Evolutionary conservation across 345 rosid species (phyloP), one percentile per base, ranked within the genome.

Genomic region (Ricinus communis): DNA sequence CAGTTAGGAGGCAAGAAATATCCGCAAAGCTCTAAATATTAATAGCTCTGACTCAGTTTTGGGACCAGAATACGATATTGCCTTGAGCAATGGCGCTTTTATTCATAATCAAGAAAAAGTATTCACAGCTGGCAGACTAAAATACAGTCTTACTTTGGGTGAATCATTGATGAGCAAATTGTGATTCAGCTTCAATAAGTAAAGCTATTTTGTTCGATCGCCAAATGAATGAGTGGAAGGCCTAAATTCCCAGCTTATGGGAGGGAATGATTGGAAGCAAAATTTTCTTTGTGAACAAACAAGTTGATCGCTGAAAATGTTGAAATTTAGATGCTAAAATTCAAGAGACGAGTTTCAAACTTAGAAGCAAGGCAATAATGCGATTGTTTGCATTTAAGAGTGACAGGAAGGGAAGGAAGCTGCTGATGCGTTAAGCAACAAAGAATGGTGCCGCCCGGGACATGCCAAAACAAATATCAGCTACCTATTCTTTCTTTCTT

Each of bases 361-460:
- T 71, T 45, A 46, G 41, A 79, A 69, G 69, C 71, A 52, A 65
- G 71, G 60, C 18, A 5, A 3, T 28, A 8, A n/a, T 33, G 36
- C 22, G 38, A 15, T 54, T 28, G 67, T 36, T n/a, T n/a, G n/a
- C 51, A 15, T 58, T 7, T 50, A 68, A 52, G 57, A 4, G 49
- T 22, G 75, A 61, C 59, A 40, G 56, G 24, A 15, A n/a, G 25
- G 9, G 21, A 25, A 13, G 2, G 53, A 9, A 40, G 11, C 16
- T 62, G 33, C 45, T 25, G 36, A 16, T 5, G 52, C 16, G 0
- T 11, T 5, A 4, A 38, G 65, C 41, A 61, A 62, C 66, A 62
- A 43, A 62, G 19, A 62, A 36, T 21, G 19, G 49, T 3, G 11
- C 28, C 43, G 65, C 5, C 31, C 21, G 18, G 3, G 3, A 12